A percentile compares a stretch with the other conserved stretches of the same genome.
Evolutionary conservation across 208 protist genomes (phyloP).

Genomic region (Trypanosoma scelopori): DNA sequence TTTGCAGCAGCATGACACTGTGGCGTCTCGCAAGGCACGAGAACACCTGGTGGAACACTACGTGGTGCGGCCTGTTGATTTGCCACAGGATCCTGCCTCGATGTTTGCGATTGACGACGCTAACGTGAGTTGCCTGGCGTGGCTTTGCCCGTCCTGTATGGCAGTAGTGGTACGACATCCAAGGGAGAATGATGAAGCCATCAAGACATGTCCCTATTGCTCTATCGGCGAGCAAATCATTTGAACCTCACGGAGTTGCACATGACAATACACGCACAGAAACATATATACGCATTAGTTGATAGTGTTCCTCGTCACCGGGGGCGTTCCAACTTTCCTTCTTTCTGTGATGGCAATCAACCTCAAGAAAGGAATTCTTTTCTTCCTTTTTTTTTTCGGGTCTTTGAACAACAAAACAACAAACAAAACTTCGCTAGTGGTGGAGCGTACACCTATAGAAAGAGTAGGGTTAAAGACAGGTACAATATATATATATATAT

Average conservation of each 20-base stretch:
- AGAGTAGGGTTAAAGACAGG: too few relatives aligned
- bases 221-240: background rate
- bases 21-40: constrained; percentile 36
- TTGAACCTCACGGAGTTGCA: background rate
- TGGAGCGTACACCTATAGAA: too few relatives aligned
- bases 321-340: too few relatives aligned
- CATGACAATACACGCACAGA: background rate
- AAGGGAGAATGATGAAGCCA: constrained; percentile 9
- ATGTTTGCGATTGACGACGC: background rate
- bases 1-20: constrained; percentile 6
- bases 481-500: too few relatives aligned
- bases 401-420: constrained; percentile 2
- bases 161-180: constrained; percentile 42
- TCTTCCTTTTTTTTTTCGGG: constrained; percentile 18
- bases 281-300: too few relatives aligned
- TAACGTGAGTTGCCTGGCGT: constrained; percentile 45
- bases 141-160: constrained; percentile 75
- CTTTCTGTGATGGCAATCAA: background rate
- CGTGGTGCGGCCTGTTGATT: constrained; percentile 46
- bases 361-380: background rate
- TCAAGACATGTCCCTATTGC: constrained; percentile 21
- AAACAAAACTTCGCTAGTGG: too few relatives aligned
- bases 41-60: constrained; percentile 68
- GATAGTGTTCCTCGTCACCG: too few relatives aligned
- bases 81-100: constrained; percentile 30